Evolutionary conservation across 176 grass and related monocot genomes (phyloP).

Genomic region (Carex parvula): DNA sequence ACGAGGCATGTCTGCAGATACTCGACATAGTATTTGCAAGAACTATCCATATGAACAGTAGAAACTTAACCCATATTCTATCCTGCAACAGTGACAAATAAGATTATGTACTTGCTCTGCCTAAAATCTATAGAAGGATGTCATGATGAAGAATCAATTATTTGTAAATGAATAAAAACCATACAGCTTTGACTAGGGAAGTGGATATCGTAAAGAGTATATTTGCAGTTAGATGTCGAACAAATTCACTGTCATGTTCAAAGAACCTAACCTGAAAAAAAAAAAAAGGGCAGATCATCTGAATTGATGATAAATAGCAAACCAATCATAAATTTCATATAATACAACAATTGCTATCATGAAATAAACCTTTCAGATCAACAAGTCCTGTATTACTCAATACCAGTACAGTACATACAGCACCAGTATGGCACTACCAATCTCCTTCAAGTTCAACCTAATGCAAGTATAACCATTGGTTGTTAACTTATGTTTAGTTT

Average conservation of each 20-base stretch:
- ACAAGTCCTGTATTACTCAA: not conserved
- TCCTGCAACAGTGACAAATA: slow-evolving; percentile 36
- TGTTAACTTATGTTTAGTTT: not conserved
- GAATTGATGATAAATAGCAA: not conserved
- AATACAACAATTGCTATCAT: slow-evolving; percentile 11
- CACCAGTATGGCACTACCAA: not conserved
- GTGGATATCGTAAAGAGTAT: slow-evolving; percentile 50
- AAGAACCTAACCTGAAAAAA: slow-evolving; percentile 60
- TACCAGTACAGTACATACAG: not conserved
- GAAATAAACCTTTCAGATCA: slow-evolving; percentile 5
- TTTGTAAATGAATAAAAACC: slow-evolving; percentile 27
- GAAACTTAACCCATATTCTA: slow-evolving; percentile 55
- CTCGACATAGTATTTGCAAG: slow-evolving; percentile 35
- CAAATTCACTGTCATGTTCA: slow-evolving; percentile 57
- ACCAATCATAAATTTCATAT: not conserved
- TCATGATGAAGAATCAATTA: slow-evolving; percentile 1
- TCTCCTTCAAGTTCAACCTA: not conserved
- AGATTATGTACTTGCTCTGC: not conserved
- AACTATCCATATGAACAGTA: slow-evolving; percentile 53
- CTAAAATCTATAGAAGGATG: not conserved
- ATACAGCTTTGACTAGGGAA: slow-evolving; percentile 59
- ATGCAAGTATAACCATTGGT: not conserved
- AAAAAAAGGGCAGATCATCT: not conserved
- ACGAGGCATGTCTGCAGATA: slow-evolving; percentile 13
- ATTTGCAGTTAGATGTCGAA: slow-evolving; percentile 62